Percentiles rank a stretch among this genome's conserved stretches.
These are phyloP conservation scores for Micromonas pusilla DNA, from an alignment of 139 green algal species.

Conservation along the genomic window DNA sequence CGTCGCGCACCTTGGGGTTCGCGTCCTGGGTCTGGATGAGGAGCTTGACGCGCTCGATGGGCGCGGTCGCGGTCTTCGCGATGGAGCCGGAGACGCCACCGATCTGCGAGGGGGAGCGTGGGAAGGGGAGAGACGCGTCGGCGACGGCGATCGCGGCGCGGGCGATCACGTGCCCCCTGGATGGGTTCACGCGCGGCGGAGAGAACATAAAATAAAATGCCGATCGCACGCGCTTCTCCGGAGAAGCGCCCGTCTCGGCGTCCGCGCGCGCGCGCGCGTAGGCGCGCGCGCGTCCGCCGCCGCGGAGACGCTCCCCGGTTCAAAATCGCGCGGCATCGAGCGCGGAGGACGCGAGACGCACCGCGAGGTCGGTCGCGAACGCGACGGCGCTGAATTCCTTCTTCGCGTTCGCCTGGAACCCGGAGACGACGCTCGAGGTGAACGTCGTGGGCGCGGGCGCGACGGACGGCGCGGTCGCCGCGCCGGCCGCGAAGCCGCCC, in stretches of 20 bases:
- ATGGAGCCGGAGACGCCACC: constrained; percentile 32
- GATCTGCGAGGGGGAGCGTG: background rate
- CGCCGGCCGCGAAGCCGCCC: background rate
- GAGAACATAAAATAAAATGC: constrained; percentile 32
- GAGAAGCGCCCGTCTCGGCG: too few species aligned
- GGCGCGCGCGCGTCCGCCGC: too few species aligned
- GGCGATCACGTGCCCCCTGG: constrained; percentile 3
- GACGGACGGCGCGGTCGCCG: background rate
- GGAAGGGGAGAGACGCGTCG: background rate
- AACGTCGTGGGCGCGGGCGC: background rate
- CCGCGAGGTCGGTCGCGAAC: constrained; percentile 72
- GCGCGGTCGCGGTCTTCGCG: constrained; percentile 78
- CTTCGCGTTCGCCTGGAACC: constrained; percentile 25
- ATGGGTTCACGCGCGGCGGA: constrained; percentile 22
- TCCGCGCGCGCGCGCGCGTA: too few species aligned
- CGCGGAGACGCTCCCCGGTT: too few species aligned
- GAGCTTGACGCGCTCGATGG: constrained; percentile 97
- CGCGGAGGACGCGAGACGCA: too few species aligned
- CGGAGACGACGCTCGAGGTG: background rate
- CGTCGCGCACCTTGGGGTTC: constrained; percentile 25
- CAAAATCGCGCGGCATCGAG: too few species aligned
- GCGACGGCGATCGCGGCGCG: background rate
- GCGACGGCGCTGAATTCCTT: constrained; percentile 37
- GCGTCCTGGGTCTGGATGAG: constrained; percentile 74
- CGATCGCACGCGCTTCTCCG: constrained; percentile 12